Evolutionary conservation across 73 alveolate species (phyloP), one percentile per base, ranked within the genome.

Genomic region (Urostyla sp.): DNA sequence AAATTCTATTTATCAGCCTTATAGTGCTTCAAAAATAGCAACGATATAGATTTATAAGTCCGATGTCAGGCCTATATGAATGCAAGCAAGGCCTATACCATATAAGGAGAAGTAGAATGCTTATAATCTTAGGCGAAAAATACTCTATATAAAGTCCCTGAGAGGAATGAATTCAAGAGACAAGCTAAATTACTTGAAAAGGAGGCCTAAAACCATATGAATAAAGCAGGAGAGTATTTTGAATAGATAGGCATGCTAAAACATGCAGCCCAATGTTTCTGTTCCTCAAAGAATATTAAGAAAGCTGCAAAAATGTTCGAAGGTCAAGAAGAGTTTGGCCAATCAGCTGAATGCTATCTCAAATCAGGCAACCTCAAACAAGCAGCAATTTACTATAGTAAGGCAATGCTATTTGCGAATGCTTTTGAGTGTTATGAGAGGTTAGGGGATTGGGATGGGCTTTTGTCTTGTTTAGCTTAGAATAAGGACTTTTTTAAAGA

Each of bases 271-370:
- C 46, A 72, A 55, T 81, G 91, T 31, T 81, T 34, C 43, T 81
- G 55, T 43, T 30, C 91, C 15, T 67, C 72, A 23, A 66, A 87
- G 38, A 57, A 69, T 28, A 43, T 67, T 30, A 51, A 45, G 11
- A 51, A 53, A 49, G 91, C 90, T 5, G 90, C 82, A 21, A 53
- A 80, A 28, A 38, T 80, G 72, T 87, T 87, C 48, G 67, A 43
- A 20, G 30, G 79, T 31, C 28, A 54, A 1, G 75, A 52, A 5
- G 50, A 46, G 8, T 72, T 20, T 37, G 85, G 75, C 16, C 35
- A 80, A 58, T 73, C 91, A 35, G 94, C 91, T 56, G 89, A 87
- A n/a, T 87, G 94, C 75, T 56, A 69, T 30, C 66, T 51, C 5
- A 63, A 63, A 53, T 24, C 60, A 6, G 35, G 44, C 15, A 34